Evolutionary conservation across 352 stramenopile genomes (phyloP), one percentile per base, ranked within the genome.

Genomic region (Lagenidium giganteum): DNA sequence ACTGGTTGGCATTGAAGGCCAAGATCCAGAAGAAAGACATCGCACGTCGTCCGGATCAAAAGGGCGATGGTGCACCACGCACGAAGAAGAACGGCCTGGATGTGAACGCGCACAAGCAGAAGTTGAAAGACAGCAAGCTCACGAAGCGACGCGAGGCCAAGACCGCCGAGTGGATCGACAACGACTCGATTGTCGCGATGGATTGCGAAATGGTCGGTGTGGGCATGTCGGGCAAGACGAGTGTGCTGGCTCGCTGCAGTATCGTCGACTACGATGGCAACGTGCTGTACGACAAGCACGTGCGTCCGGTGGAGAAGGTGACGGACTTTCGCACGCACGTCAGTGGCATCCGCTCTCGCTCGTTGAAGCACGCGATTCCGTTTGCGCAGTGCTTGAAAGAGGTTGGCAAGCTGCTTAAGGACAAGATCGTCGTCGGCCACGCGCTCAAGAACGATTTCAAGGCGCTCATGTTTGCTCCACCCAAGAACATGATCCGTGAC

Each of bases 151-250:
- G 71, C 47, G 60, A 85, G 51, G 34, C 43, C 22, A 71, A 73
- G 31, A 72, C 64, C 7, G 67, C 69, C 42, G 57, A 86, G 44
- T 90, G 78, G 81, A 84, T 94, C 51, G 76, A 91, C 62, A 86
- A 87, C 51, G 55, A 52, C 23, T 41, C 48, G 7, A 88, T 94
- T 45, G 54, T 92, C 17, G 82, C 59, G n/a, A 92, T 94, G 77
- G 82, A 94, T 76, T 94, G 82, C 53, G 82, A 94, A 56, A 94
- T 94, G 82, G 82, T 94, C 7, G 82, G 82, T 25, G 82, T 94
- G 3, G 82, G 82, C 0, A 49, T 84, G 13, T 82, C 70, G 3
- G 82, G 82, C 21, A 86, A 83, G 47, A 80, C 71, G 20, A 92
- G 80, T 32, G 82, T 87, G 26, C 51, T 94, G 17, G 82, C 82